These are phyloP conservation scores for Aspergillus affinis DNA, from an alignment of 495 filamentous ascomycete species.

Conservation along the genomic window DNA sequence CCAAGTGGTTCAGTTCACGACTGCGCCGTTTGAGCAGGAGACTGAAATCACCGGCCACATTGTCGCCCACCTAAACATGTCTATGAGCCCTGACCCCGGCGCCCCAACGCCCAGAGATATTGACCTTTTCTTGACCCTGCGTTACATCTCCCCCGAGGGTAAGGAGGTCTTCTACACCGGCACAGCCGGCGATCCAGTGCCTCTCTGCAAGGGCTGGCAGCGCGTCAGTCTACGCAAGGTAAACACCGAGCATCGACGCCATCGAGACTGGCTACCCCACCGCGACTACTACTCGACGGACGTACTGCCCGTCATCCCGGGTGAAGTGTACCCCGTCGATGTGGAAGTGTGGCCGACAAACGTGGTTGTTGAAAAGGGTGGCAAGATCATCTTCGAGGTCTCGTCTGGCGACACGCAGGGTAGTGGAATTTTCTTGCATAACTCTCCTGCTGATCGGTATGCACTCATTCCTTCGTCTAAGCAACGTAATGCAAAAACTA, in stretches of 20 bases:
- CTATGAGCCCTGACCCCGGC: slow-evolving; percentile 42
- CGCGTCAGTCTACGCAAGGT: slow-evolving; percentile 55
- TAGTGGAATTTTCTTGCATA: slow-evolving; percentile 56
- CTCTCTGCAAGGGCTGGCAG: slow-evolving; percentile 42
- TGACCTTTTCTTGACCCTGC: slow-evolving; percentile 64
- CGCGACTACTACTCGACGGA: slow-evolving; percentile 61
- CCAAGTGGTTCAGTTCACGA: slow-evolving; percentile 52
- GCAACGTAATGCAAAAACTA: neutral
- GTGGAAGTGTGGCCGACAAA: slow-evolving; percentile 72
- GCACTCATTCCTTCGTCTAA: slow-evolving; percentile 4
- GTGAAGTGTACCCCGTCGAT: slow-evolving; percentile 61
- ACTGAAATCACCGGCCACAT: slow-evolving; percentile 69
- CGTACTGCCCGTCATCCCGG: slow-evolving; percentile 51
- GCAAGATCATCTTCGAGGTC: slow-evolving; percentile 58
- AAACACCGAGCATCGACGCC: slow-evolving; percentile 45
- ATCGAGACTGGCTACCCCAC: slow-evolving; percentile 54
- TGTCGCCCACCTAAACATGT: slow-evolving; percentile 60
- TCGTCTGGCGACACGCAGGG: slow-evolving; percentile 61
- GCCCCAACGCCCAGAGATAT: slow-evolving; percentile 50
- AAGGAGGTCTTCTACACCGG: slow-evolving; percentile 67
- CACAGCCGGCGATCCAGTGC: slow-evolving; percentile 48
- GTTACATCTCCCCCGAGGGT: slow-evolving; percentile 53
- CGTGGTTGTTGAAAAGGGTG: slow-evolving; percentile 53
- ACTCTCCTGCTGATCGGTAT: slow-evolving; percentile 45
- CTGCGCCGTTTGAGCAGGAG: slow-evolving; percentile 51